Conservation (phyloP, 139 green algal species). For the Tetraselmis striata region DNA sequence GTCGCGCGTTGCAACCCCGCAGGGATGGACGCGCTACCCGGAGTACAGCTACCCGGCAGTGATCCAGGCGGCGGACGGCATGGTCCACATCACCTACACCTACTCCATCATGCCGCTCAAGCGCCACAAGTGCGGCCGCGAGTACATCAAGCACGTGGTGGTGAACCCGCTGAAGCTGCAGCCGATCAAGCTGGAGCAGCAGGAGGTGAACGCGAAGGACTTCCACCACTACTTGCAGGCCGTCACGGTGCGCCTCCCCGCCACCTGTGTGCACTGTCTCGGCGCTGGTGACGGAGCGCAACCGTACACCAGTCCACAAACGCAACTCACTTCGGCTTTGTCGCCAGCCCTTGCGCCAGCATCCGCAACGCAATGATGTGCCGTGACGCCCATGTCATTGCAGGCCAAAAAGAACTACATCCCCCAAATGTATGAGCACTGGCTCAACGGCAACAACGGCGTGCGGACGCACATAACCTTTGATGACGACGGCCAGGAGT, state of each 20-base stretch:
- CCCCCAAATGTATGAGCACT: neutral
- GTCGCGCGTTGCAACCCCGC: too few relatives aligned
- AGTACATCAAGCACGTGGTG: slow-evolving; percentile 13
- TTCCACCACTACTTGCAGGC: neutral
- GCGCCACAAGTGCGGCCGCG: neutral
- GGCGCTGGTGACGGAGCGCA: too few relatives aligned
- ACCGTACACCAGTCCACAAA: too few relatives aligned
- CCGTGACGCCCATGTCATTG: too few relatives aligned
- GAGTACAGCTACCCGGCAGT: slow-evolving; percentile 18
- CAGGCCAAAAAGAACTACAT: neutral
- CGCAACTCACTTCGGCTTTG: too few relatives aligned
- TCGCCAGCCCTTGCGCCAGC: too few relatives aligned
- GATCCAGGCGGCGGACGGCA: slow-evolving; percentile 7
- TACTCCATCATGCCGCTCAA: slow-evolving; percentile 1
- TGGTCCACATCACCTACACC: slow-evolving; percentile 19
- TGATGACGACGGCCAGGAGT: neutral
- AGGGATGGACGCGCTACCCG: neutral
- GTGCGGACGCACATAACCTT: neutral
- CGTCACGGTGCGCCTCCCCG: neutral
- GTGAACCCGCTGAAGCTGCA: slow-evolving; percentile 2
- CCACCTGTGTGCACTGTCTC: too few relatives aligned
- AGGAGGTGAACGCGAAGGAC: neutral
- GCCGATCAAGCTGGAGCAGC: neutral
- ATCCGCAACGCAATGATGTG: too few relatives aligned
- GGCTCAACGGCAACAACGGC: neutral